A percentile compares a stretch with the other conserved stretches of the same genome.
Conservation (phyloP, 495 filamentous ascomycete genomes). For the Penicillium odoratum region DNA sequence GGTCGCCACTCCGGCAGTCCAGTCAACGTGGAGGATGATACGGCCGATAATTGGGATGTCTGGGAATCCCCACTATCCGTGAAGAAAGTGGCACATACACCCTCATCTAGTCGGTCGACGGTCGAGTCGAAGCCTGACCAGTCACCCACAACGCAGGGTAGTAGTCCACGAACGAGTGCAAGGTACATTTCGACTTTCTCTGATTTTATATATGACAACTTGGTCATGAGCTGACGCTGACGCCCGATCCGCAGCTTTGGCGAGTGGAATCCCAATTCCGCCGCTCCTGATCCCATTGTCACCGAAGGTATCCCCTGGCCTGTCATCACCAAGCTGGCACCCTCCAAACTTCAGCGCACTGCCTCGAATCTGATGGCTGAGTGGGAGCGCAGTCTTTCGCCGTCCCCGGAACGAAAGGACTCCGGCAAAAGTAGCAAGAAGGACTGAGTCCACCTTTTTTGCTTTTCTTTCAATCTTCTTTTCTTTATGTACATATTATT, state of each 20-base stretch:
- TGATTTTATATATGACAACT: slow-evolving; percentile 36
- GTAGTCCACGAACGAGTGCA: slow-evolving; percentile 52
- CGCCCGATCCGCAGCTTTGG: slow-evolving; percentile 35
- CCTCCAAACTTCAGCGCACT: slow-evolving; percentile 66
- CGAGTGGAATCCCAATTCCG: slow-evolving; percentile 39
- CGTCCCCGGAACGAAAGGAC: slow-evolving; percentile 32
- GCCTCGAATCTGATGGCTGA: slow-evolving; percentile 74
- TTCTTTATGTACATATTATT: slow-evolving; percentile 22
- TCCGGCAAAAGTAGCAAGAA: slow-evolving; percentile 39
- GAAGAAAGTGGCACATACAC: slow-evolving; percentile 45
- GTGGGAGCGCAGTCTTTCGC: slow-evolving; percentile 62
- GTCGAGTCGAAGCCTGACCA: slow-evolving; percentile 45
- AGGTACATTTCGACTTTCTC: slow-evolving; percentile 48
- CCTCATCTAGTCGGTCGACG: slow-evolving; percentile 48
- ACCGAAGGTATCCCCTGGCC: slow-evolving; percentile 68
- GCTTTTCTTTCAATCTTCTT: slow-evolving; percentile 10
- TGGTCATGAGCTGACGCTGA: slow-evolving; percentile 34
- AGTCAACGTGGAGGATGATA: slow-evolving; percentile 51
- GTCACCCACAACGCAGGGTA: slow-evolving; percentile 48
- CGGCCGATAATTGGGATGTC: slow-evolving; percentile 63
- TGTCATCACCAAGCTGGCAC: slow-evolving; percentile 61
- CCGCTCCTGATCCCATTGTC: slow-evolving; percentile 36
- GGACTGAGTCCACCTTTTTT: slow-evolving; percentile 24
- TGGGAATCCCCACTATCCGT: slow-evolving; percentile 60
- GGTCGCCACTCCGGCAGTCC: slow-evolving; percentile 30